Evolutionary conservation across 495 filamentous ascomycete genomes (phyloP).

Genomic region (Penicillium samsonianum): DNA sequence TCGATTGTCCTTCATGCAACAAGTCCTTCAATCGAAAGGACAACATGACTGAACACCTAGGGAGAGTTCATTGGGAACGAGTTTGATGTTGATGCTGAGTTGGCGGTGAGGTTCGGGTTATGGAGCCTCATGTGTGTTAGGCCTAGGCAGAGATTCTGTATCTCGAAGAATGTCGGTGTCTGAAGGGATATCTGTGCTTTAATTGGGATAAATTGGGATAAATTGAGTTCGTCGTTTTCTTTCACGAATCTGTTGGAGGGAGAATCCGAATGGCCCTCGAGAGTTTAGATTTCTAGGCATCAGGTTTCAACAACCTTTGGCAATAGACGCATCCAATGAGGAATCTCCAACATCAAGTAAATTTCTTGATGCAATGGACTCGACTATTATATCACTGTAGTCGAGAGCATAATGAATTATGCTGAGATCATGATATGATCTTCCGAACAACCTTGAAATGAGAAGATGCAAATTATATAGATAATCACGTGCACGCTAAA

Average conservation of each 20-base stretch:
- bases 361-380: neutral
- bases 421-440: neutral
- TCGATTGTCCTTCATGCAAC: neutral
- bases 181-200: neutral
- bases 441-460: neutral
- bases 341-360: neutral
- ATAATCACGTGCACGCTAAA: conserved; percentile 40
- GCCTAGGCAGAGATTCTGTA: neutral
- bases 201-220: neutral
- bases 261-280: neutral
- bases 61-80: neutral
- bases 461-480: neutral
- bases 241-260: neutral
- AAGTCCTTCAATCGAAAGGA: neutral
- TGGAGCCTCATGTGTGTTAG: neutral
- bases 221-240: neutral
- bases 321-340: neutral
- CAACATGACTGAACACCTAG: neutral
- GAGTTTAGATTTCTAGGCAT: neutral
- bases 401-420: neutral
- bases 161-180: neutral
- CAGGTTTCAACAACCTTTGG: neutral
- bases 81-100: neutral
- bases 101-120: neutral
- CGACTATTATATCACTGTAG: neutral